phyloP scores from a whole-genome alignment of 73 alveolate species.

The Paramecium caudatum region DNA sequence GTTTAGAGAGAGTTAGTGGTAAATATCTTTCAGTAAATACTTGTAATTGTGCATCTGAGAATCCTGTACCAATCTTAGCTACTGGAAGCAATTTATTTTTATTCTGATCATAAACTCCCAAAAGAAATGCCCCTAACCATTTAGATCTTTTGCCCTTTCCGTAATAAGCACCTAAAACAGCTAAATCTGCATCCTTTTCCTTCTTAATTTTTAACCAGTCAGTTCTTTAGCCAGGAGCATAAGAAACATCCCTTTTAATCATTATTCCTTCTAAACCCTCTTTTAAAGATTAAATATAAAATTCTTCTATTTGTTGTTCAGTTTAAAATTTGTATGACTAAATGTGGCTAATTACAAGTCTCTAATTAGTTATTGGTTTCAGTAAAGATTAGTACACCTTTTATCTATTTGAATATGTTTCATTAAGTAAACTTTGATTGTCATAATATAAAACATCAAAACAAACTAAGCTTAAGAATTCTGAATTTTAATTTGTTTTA shows the following conservation, averaged over 20 bases:
- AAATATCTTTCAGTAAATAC: slow-evolving; percentile 77
- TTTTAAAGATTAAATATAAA: slow-evolving; percentile 76
- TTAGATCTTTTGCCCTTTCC: slow-evolving; percentile 95
- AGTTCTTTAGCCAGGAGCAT: slow-evolving; percentile 86
- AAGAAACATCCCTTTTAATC: slow-evolving; percentile 83
- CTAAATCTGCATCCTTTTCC: slow-evolving; percentile 88
- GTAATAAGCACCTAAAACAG: slow-evolving; percentile 89
- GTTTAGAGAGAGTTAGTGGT: slow-evolving; percentile 72
- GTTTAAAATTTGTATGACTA: not conserved
- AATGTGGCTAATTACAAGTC: slow-evolving; percentile 12
- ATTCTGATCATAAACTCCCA: slow-evolving; percentile 89
- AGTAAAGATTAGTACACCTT: slow-evolving; percentile 62
- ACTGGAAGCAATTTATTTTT: slow-evolving; percentile 85
- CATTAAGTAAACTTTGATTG: slow-evolving; percentile 78
- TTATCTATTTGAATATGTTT: slow-evolving; percentile 80
- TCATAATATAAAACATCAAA: slow-evolving; percentile 86
- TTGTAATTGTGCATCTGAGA: slow-evolving; percentile 83
- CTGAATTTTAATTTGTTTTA: slow-evolving; percentile 77
- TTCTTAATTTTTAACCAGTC: slow-evolving; percentile 87
- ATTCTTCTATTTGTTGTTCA: slow-evolving; percentile 71
- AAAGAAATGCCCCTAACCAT: slow-evolving; percentile 88
- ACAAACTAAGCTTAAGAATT: slow-evolving; percentile 85
- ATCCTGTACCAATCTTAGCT: slow-evolving; percentile 96
- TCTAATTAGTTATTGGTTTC: slow-evolving; percentile 35
- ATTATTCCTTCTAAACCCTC: slow-evolving; percentile 85